phyloP scores from a whole-genome alignment of 2,329 filamentous ascomycete species.

The Pestalotiopsis sp. region DNA sequence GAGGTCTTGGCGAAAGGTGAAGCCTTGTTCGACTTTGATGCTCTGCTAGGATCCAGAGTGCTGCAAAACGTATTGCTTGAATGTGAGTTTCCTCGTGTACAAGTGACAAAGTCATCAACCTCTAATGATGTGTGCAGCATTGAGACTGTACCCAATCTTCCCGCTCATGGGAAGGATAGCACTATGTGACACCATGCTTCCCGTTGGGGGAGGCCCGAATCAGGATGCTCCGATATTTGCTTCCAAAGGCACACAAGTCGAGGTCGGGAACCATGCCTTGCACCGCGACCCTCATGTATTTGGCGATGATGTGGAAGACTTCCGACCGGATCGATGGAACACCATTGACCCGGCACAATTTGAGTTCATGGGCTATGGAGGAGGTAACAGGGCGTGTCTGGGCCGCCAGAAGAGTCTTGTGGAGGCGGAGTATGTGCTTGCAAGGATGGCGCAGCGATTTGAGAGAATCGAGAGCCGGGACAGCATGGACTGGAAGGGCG shows the following conservation, averaged over 20 bases:
- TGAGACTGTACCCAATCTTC: neutral
- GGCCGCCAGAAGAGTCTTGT: conserved; percentile 11
- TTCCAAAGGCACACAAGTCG: conserved; percentile 3
- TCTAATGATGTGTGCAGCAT: neutral
- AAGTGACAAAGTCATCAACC: no score
- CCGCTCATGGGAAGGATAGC: conserved; percentile 13
- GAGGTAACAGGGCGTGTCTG: conserved; percentile 11
- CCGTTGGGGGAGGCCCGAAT: conserved; percentile 7
- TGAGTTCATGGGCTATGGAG: conserved; percentile 15
- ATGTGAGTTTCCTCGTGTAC: neutral
- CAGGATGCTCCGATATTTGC: conserved; percentile 13
- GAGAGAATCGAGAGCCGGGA: conserved; percentile 13
- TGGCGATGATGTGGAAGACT: conserved; percentile 7
- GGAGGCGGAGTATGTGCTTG: conserved; percentile 12
- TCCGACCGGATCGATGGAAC: conserved; percentile 16
- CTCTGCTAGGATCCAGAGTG: neutral
- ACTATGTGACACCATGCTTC: conserved; percentile 12
- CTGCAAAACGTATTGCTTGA: neutral
- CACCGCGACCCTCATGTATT: neutral
- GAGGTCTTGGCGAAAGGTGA: neutral
- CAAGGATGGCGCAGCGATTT: conserved; percentile 9
- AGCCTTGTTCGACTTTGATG: neutral
- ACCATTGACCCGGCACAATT: conserved; percentile 13
- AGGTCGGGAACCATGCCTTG: conserved; percentile 10
- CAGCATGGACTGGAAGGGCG: conserved; percentile 9